Conservation (phyloP, 2,329 filamentous ascomycete genomes). For the Phyllosticta citrichinensis region DNA sequence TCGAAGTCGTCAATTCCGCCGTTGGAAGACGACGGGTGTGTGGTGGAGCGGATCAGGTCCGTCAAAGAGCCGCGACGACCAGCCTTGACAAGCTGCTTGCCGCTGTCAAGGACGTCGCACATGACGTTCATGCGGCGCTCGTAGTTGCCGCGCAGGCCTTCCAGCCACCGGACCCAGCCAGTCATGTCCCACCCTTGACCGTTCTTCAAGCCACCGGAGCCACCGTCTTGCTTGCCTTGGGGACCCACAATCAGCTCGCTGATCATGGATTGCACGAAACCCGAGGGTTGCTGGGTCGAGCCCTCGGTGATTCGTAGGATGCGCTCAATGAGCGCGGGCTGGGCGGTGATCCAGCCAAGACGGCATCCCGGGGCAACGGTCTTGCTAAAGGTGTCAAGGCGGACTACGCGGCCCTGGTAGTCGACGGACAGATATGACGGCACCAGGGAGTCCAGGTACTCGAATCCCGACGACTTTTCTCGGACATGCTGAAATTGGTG, state of each 20-base stretch:
- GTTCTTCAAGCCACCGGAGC: conserved; percentile 36
- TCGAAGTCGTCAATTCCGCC: conserved; percentile 13
- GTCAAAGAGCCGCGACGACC: conserved; percentile 33
- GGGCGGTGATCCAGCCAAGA: conserved; percentile 81
- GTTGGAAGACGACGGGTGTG: conserved; percentile 20
- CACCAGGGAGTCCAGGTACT: conserved; percentile 72
- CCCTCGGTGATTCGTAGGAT: conserved; percentile 65
- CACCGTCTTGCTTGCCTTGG: conserved; percentile 42
- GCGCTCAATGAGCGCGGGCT: conserved; percentile 67
- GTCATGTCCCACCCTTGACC: conserved; percentile 64
- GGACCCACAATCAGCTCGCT: conserved; percentile 67
- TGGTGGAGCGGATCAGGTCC: conserved; percentile 19
- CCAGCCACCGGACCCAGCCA: conserved; percentile 88
- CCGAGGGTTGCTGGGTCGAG: conserved; percentile 73
- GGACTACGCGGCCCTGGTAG: conserved; percentile 74
- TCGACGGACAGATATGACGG: conserved; percentile 78
- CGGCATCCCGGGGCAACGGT: conserved; percentile 83
- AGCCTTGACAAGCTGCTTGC: conserved; percentile 55
- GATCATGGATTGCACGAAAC: conserved; percentile 79
- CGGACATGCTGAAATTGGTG: conserved; percentile 20
- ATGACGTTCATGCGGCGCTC: conserved; percentile 76
- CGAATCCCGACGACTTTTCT: conserved; percentile 51
- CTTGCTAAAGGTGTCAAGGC: conserved; percentile 90
- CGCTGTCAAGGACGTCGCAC: conserved; percentile 62
- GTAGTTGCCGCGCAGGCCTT: conserved; percentile 72